These are phyloP conservation scores for Saccharomycopsis schoenii DNA, from an alignment of 805 yeast species.

Conservation along the genomic window DNA sequence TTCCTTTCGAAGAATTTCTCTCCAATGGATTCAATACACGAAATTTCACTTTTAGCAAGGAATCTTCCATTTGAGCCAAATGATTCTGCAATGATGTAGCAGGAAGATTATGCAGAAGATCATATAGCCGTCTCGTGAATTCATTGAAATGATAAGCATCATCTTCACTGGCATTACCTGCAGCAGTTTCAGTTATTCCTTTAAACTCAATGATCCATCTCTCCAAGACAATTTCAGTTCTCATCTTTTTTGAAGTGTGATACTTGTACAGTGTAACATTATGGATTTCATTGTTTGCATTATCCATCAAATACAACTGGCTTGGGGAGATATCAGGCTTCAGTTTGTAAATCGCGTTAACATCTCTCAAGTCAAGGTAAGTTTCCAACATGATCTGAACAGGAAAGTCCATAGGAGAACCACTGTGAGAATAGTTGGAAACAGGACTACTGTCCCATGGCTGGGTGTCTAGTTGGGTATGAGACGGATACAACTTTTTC, in stretches of 20 bases:
- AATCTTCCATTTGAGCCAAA: neutral
- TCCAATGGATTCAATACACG: conserved; percentile 9
- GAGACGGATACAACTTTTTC: neutral
- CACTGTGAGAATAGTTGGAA: neutral
- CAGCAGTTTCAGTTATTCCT: neutral
- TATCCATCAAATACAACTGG: conserved; percentile 28
- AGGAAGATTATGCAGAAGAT: conserved; percentile 3
- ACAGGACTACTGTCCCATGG: neutral
- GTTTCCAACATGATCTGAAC: conserved; percentile 5
- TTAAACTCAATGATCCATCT: conserved; percentile 13
- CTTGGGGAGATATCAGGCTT: conserved; percentile 22
- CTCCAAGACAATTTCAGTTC: conserved; percentile 12
- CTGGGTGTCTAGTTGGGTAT: neutral
- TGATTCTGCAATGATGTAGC: conserved; percentile 2
- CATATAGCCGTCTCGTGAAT: neutral
- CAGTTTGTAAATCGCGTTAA: neutral
- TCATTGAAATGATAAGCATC: neutral
- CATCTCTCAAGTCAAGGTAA: conserved; percentile 7
- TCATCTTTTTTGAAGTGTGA: neutral
- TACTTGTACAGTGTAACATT: neutral
- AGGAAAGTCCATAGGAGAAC: neutral
- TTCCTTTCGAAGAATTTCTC: conserved; percentile 12
- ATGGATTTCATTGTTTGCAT: conserved; percentile 11
- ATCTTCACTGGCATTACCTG: neutral
- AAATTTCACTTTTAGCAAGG: conserved; percentile 2